Conservation (phyloP, 257 asterid genomes). For the Cinchona pubescens region DNA sequence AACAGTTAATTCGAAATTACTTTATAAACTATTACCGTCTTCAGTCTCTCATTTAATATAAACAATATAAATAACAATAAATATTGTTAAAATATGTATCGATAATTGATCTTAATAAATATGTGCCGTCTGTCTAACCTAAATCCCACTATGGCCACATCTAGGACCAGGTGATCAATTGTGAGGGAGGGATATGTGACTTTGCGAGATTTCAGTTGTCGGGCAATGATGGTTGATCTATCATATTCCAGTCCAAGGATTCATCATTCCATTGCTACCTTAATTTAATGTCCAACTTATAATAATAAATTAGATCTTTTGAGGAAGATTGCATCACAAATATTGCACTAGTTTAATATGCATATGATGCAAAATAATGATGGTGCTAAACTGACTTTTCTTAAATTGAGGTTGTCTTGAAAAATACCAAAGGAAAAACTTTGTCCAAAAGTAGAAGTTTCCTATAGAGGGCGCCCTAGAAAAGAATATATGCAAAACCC, state of each 20-base stretch:
- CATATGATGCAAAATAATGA: constrained; percentile 1
- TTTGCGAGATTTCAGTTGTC: constrained; percentile 23
- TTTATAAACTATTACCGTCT: too few species aligned
- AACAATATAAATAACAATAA: too few species aligned
- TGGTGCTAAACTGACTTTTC: not conserved
- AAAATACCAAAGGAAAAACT: constrained; percentile 4
- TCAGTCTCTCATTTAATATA: too few species aligned
- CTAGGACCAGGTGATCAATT: constrained; percentile 1
- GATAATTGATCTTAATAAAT: too few species aligned
- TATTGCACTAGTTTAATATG: not conserved
- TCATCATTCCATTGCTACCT: constrained; percentile 20
- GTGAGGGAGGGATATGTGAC: not conserved
- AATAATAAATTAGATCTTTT: not conserved
- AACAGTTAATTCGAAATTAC: too few species aligned
- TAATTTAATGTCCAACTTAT: constrained; percentile 17
- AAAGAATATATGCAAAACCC: constrained; percentile 13
- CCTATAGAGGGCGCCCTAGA: constrained; percentile 15
- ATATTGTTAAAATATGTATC: too few species aligned
- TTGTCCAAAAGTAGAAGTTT: constrained; percentile 16
- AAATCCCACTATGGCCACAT: too few species aligned
- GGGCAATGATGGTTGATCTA: constrained; percentile 32
- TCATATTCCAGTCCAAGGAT: not conserved
- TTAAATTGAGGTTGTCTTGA: not conserved
- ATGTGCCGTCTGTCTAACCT: too few species aligned
- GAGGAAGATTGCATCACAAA: constrained; percentile 13